These are phyloP conservation scores for Cadophora gregata DNA, from an alignment of 2,329 filamentous ascomycete genomes.

Conservation along the genomic window DNA sequence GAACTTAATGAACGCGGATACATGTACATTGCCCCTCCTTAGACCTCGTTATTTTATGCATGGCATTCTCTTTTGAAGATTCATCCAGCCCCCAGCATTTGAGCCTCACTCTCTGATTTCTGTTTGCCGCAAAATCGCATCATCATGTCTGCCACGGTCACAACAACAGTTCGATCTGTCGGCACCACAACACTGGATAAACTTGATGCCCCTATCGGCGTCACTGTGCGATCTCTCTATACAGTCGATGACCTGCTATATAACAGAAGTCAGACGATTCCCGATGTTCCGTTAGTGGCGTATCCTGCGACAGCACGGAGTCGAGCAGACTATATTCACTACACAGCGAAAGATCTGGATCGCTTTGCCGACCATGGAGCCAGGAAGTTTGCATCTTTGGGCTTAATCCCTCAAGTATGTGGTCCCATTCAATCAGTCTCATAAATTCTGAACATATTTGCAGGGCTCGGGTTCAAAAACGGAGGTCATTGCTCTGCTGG, in stretches of 20 bases:
- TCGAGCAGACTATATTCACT: slow-evolving; percentile 38
- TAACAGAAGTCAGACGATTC: slow-evolving; percentile 33
- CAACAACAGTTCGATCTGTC: neutral
- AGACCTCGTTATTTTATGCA: slow-evolving; percentile 5
- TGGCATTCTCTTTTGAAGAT: slow-evolving; percentile 3
- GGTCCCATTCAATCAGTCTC: neutral
- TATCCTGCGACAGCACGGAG: slow-evolving; percentile 37
- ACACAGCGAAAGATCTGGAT: slow-evolving; percentile 42
- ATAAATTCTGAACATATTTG: neutral
- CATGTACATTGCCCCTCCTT: neutral
- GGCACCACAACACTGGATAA: neutral
- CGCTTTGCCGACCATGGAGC: slow-evolving; percentile 41
- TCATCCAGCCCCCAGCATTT: neutral
- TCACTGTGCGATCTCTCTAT: slow-evolving; percentile 15
- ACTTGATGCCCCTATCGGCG: neutral
- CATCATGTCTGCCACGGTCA: slow-evolving; percentile 18
- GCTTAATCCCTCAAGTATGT: slow-evolving; percentile 34
- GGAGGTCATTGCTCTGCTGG: slow-evolving; percentile 35
- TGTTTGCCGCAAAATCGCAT: neutral
- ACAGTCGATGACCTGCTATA: slow-evolving; percentile 40
- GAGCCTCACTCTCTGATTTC: neutral
- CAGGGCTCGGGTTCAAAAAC: neutral
- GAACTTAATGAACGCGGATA: neutral
- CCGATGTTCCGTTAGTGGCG: slow-evolving; percentile 37
- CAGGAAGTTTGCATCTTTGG: slow-evolving; percentile 32